Evolutionary conservation across 768 basidiomycete genomes (phyloP), one percentile per base, ranked within the genome.

Genomic region (Tylopilus intermedius): DNA sequence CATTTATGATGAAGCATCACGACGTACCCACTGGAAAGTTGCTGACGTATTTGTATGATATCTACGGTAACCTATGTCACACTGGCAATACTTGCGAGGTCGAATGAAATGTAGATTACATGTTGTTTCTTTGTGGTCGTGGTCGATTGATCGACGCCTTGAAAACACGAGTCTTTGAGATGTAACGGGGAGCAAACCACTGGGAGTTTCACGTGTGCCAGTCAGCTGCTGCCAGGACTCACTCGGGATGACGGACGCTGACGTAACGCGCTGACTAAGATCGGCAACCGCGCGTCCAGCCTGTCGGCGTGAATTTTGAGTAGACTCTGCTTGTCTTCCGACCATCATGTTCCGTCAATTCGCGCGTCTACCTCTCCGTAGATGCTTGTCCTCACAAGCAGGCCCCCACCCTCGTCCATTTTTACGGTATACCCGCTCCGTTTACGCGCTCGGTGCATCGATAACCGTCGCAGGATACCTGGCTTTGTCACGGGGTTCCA

Each of bases 281-380:
- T 45, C 29, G 48, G 53, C 39, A 41, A 38, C 42, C 33, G 2
- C 39, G 38, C 26, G 18, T 5, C 46, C 46, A 55, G 21, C 18
- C 22, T 22, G 18, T 42, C 51, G 55, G 56, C 57, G 47, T 27
- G 62, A 65, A 67, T 65, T 66, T 67, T 58, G 54, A 47, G 35
- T 4, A 7, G 4, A 27, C n/a, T 33, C 5, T 45, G 21, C 42
- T 48, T 43, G 46, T 56, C 43, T 26, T 13, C 32, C 51, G 48
- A 54, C 54, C 57, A 61, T 26, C 55, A 86, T 84, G 83, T 74
- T 85, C 61, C 71, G 78, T 57, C 74, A 77, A 55, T 67, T 82
- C 15, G 69, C 79, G 60, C 79, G 76, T 71, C 69, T 79, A 49
- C 73, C 81, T 21, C 65, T 83, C 7, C 76, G 77, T 53, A 72